These are phyloP conservation scores for Zygoascus ofunaensis DNA, from an alignment of 805 yeast species.

Conservation along the genomic window DNA sequence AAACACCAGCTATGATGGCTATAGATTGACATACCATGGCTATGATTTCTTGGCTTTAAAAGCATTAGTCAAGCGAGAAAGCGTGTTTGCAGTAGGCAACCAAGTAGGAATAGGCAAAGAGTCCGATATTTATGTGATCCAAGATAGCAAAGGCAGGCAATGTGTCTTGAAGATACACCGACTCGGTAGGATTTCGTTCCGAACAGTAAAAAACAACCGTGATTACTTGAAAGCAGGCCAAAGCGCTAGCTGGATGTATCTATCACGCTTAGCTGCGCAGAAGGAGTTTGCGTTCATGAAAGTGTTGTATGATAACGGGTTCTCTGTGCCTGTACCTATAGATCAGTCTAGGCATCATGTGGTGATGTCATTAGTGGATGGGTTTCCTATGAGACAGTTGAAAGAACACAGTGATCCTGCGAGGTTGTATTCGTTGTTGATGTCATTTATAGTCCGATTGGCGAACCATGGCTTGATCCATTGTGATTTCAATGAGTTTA, in stretches of 20 bases:
- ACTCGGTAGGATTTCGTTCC: constrained; percentile 87
- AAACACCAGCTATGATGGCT: constrained; percentile 94
- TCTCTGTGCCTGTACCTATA: constrained; percentile 78
- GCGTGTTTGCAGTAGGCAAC: constrained; percentile 69
- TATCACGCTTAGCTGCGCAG: constrained; percentile 82
- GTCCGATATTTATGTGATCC: constrained; percentile 83
- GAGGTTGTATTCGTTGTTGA: constrained; percentile 70
- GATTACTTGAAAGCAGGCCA: constrained; percentile 70
- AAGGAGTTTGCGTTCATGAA: constrained; percentile 88
- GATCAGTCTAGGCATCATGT: constrained; percentile 89
- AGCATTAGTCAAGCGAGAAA: constrained; percentile 65
- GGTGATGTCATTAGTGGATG: constrained; percentile 83
- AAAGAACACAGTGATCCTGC: constrained; percentile 60
- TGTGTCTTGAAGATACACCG: constrained; percentile 84
- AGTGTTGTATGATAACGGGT: constrained; percentile 62
- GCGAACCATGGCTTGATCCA: constrained; percentile 89
- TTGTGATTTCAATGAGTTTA: constrained; percentile 96
- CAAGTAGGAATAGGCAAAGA: constrained; percentile 97
- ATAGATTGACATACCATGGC: constrained; percentile 78
- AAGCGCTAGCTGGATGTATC: constrained; percentile 85
- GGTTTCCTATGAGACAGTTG: constrained; percentile 83
- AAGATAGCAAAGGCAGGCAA: constrained; percentile 54
- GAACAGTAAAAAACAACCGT: constrained; percentile 85
- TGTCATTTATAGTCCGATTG: constrained; percentile 75
- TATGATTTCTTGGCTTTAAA: constrained; percentile 87